Base-by-base conservation (phyloP, 805 yeast species). In the Saccharomycopsis vini region DNA sequence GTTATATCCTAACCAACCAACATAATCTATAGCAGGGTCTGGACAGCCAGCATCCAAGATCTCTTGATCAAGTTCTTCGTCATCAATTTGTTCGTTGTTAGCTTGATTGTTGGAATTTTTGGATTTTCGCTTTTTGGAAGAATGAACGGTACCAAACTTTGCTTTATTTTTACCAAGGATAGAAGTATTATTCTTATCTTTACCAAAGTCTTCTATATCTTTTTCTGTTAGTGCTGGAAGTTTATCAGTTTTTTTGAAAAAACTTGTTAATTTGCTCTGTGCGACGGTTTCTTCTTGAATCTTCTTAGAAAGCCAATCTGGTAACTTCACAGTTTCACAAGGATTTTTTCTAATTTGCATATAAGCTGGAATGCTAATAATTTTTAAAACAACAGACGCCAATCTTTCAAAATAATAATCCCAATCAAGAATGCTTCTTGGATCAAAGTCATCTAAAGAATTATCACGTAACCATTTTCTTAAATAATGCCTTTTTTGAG, bases 311-410 rank as follows among this genome's bases (percentile, higher is more conserved):
- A 92, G 67, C 99, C 99, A 92, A 24, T 81, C 92, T 0, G 99
- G 99, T 56, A 90, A 97, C 3, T 75, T 75, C 5, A 94, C 90
- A 53, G 97, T 69, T 4, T 97, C 97, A 36, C 94, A 97, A 0
- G 99, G 99, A 56, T 92, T 94, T 12, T 68, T 63, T 15, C 90
- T 75, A 42, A 77, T 77, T 64, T 92, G 98, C 43, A 90, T 67
- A 4, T 97, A 97, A 3, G 99, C 99, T 2, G 99, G 99, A 52
- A 92, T 90, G 0, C 96, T 83, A 53, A 92, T 85, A 54, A 92
- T 87, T 62, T 94, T 92, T 60, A 89, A 96, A 35, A 94, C 79
- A 4, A 89, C 95, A 2, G 95, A 87, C 0, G 90, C 94, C 29
- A 92, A 70, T 55, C 99, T 77, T 55, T 87, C 96, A 50, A 80